Evolutionary conservation across 1,284 basidiomycete genomes (phyloP), one percentile per base, ranked within the genome.

Genomic region (Puccinia polysora): DNA sequence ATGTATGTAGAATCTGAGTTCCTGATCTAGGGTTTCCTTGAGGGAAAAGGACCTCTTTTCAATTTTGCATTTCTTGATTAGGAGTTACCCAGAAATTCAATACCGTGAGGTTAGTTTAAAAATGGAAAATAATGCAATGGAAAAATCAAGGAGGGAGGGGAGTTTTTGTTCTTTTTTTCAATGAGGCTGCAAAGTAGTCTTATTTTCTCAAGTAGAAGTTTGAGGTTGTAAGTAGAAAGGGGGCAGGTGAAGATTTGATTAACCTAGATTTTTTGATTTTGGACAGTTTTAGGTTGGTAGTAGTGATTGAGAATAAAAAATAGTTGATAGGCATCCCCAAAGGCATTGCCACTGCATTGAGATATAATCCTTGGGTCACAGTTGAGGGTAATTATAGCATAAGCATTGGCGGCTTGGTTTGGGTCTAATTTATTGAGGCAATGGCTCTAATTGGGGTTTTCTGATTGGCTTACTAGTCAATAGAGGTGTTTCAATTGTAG

Each of bases 231-330:
- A 6, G 15, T 7, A 23, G 49, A 7, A 25, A 52, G 49, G n/a
- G 7, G 3, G 4, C 20, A 25, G 20, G 20, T n/a, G 20, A 50
- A 50, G 6, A 50, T 50, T 23, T 20, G 10, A 23, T 50, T 50
- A 7, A 50, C 6, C 10, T 56, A 56, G 6, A 28, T 56, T 28
- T 14, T 10, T 20, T 56, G 20, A 56, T 56, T 56, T 34, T 56
- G 53, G 25, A 56, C 20, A 28, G 23, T 56, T 56, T 32, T 56
- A 7, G 49, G 49, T 52, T 52, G 49, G 20, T 52, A 52, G 20
- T 10, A 52, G 14, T 52, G 8, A 20, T 56, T 38, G 28, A 59
- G 30, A 7, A 38, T 12, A 20, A 23, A 18, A 28, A 28, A 59
- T n/a, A 59, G 30, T 2, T n/a, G 8, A n/a, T 3, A 59, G 4